Base-by-base conservation (phyloP, 106 monocot species). In the Phalaenopsis aphrodite region DNA sequence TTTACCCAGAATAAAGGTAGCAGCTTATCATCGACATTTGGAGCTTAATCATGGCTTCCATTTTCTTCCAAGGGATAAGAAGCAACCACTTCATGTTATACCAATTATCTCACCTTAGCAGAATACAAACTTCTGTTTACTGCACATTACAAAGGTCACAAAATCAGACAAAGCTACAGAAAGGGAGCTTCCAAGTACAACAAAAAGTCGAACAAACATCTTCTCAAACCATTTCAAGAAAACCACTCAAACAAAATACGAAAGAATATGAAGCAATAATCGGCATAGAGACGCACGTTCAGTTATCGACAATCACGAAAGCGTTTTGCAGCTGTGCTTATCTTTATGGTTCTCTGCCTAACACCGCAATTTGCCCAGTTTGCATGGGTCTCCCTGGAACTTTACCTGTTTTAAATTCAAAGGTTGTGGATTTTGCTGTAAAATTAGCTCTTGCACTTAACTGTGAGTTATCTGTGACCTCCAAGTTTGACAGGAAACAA, bases 401-500 rank as follows among this genome's bases (percentile, higher is more conserved):
- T 10, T 74, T 98, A n/a, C 97, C 97, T 0, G 85, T 90, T 48
- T 52, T 98, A 69, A 98, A 98, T 61, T 85, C 90, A 2, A 94
- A 87, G 75, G 89, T 98, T 37, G 85, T 98, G 15, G 89, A 89
- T 36, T 92, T 89, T 64, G 97, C 97, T 0, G 90, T 98, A 23
- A 92, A 83, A 78, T 73, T 98, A 76, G 92, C 90, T 2, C 88
- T 94, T 43, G 94, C 97, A 18, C 94, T 98, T 52, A 98, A 98
- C 36, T 98, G 97, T 58, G 77, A 88, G 41, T 48, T 98, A 18
- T 85, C 88, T 2, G 61, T 86, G 85, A 77, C 48, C 2, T 98
- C 97, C 43, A 98, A 98, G 84, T 98, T 98, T 80, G 97, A 98
- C 58, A 82, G 94, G 78, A 98, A 98, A 73, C 97, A 98, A 81